Base-by-base conservation (phyloP, 2,329 filamentous ascomycete genomes). In the Ophiostoma ips region DNA sequence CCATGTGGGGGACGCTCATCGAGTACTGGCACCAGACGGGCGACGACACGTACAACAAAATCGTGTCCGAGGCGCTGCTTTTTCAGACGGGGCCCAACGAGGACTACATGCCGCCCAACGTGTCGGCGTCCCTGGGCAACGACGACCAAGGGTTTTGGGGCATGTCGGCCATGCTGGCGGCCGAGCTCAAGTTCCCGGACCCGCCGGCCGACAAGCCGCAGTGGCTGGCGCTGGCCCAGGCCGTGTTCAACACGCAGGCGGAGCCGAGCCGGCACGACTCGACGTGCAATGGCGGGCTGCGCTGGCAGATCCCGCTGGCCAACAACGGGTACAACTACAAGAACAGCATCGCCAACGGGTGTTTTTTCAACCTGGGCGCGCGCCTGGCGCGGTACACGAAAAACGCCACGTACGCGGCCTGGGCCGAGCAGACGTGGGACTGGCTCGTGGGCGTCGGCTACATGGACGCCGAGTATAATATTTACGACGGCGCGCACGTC, bases 311-410 rank as follows among this genome's bases (percentile, higher is more conserved):
- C 43, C 77, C 73, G 57, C 63, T 69, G 0, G 73, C 76, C 57
- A 81, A 83, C 58, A 67, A 63, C 18, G 82, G 82, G 3, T 86
- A 80, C 62, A 69, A 75, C 55, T 84, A 84, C 69, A 86, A 74
- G 59, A 72, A 73, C 53, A 62, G 62, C 24, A 64, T 70, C 10
- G 65, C 69, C n/a, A 74, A 71, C 53, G 70, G 66, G 11, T 64
- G 64, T 51, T 71, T 72, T 58, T 72, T 76, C 62, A 71, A 73
- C 54, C 56, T 75, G 13, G 68, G 66, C 3, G 71, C 81, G 2
- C 75, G 81, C 3, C 69, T 86, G 2, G 79, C 76, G 0, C 68
- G 73, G 2, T 83, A 79, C 61, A 82, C 76, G 0, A 66, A 66
- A 15, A 77, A 82, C 55, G 49, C 65, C 5, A 76, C 73, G 0